These are phyloP conservation scores for Penicillium hesseltinei DNA, from an alignment of 2,329 filamentous ascomycete species.

Conservation along the genomic window DNA sequence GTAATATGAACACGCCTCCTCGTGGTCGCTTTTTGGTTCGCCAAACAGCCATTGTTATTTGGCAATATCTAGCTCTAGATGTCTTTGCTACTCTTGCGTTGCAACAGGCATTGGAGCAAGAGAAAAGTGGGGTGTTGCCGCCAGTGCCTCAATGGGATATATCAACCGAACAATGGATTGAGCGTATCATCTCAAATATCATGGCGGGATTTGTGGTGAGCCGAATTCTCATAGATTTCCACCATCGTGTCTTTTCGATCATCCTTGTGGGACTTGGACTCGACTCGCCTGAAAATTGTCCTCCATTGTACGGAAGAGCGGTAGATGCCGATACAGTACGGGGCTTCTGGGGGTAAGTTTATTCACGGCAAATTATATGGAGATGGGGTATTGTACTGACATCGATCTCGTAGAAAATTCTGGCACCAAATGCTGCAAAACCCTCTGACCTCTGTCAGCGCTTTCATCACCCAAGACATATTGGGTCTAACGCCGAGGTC, in stretches of 20 bases:
- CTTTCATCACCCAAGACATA: constrained; percentile 15
- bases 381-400: not conserved
- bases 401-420: constrained; percentile 15
- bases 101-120: not conserved
- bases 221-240: constrained; percentile 16
- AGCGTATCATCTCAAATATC: constrained; percentile 9
- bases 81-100: not conserved
- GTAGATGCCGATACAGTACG: constrained; percentile 22
- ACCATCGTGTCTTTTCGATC: constrained; percentile 16
- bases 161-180: constrained; percentile 14
- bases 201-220: constrained; percentile 13
- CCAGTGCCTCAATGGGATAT: constrained; percentile 7
- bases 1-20: not conserved
- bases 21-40: constrained; percentile 17
- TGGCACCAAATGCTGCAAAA: constrained; percentile 30
- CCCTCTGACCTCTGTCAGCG: constrained; percentile 20
- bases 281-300: constrained; percentile 14
- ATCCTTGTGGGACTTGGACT: constrained; percentile 12
- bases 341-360: constrained; percentile 24
- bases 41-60: constrained; percentile 14
- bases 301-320: constrained; percentile 22
- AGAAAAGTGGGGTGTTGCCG: not conserved
- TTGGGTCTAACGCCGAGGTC: constrained; percentile 18
- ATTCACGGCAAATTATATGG: too few relatives aligned
- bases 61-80: constrained; percentile 18